Conservation (phyloP, 805 yeast genomes). For the Kurtzmaniella cleridarum region DNA sequence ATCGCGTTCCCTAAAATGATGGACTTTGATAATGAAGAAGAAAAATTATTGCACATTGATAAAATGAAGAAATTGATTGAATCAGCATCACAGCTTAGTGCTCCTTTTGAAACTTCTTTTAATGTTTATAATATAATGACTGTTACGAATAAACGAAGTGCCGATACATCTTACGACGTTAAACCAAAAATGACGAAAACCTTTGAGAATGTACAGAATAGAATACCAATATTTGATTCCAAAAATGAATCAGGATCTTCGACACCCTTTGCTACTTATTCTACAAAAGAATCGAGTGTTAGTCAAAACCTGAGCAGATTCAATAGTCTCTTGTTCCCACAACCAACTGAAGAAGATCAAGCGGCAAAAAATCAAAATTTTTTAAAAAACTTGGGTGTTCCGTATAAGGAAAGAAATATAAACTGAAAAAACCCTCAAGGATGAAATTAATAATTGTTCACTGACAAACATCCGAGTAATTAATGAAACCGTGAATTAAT, state of each 20-base stretch:
- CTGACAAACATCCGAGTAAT: no score
- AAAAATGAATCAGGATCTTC: neutral
- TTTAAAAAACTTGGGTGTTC: neutral
- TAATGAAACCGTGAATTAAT: no score
- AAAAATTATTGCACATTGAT: conserved; percentile 5
- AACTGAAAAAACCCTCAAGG: no score
- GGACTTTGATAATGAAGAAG: conserved; percentile 7
- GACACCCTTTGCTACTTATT: conserved; percentile 1
- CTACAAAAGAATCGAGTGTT: conserved; percentile 5
- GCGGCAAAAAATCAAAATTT: neutral
- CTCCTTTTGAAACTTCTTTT: conserved; percentile 14
- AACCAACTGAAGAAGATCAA: no score
- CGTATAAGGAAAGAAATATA: no score
- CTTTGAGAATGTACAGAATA: neutral
- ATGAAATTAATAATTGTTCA: no score
- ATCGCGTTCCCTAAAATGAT: conserved; percentile 15
- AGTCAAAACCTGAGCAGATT: neutral
- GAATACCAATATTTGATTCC: neutral
- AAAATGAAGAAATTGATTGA: conserved; percentile 7
- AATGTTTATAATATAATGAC: conserved; percentile 12
- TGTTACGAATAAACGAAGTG: neutral
- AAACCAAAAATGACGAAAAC: no score
- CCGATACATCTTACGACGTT: no score
- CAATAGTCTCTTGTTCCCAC: no score
- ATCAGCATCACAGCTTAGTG: conserved; percentile 6